Evolutionary conservation across 805 yeast species (phyloP), one percentile per base, ranked within the genome.

Genomic region (Zygoascus ofunaensis): DNA sequence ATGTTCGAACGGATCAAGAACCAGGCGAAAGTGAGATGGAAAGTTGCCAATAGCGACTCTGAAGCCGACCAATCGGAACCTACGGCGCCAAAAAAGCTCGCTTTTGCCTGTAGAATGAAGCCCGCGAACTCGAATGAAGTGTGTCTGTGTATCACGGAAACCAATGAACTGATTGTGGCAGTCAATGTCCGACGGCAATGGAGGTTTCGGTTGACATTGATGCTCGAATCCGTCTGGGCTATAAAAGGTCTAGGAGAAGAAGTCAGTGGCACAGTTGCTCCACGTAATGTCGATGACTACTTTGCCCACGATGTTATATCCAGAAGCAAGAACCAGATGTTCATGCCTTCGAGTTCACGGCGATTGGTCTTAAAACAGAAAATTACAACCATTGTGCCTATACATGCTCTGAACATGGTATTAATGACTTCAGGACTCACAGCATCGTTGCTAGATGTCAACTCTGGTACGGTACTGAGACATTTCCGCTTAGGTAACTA

Each of bases 91-190:
- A 36, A n/a, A 21, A 33, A 41, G 28, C 24, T 46, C 35, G 32
- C 54, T 34, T 30, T 55, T 20, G 79, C 80, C 44, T 4, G 41
- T 24, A 73, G 74, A 48, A 58, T 86, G 8, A 58, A 72, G 2
- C 80, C 94, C 0, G 86, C 94, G 3, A 70, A 92, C 57, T 80
- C 84, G 21, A 80, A 77, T 54, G 92, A 84, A 57, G 68, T 89
- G 49, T 63, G 85, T 24, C 77, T 85, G 1, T 74, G 79, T 46
- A 68, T 72, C 39, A 63, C 74, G 3, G 63, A 62, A 10, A 68
- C 68, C 39, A 77, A 75, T 8, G 72, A 72, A 32, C 53, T 83
- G 12, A 63, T 80, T 4, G 77, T 83, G 3, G 79, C 80, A 1
- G 76, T 84, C 0, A 60, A 61, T 10, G 79, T 72, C 1, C 80